These are phyloP conservation scores for Oryza meyeriana DNA, from an alignment of 176 grass and related monocot species.

Conservation along the genomic window DNA sequence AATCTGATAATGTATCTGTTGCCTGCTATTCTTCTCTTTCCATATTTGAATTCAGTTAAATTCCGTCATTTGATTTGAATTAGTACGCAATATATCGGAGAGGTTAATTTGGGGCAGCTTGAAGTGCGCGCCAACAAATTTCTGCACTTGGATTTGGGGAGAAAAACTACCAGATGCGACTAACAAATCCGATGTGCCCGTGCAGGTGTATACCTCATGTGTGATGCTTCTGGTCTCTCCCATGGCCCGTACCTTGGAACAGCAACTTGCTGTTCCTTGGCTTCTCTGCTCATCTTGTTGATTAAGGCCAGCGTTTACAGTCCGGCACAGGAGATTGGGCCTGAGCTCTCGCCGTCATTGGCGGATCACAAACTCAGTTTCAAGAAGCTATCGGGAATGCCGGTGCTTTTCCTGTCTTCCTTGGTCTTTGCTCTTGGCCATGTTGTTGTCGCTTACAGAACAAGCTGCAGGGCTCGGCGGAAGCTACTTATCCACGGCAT, in stretches of 20 bases:
- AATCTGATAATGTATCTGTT: slow-evolving; percentile 18
- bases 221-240: slow-evolving; percentile 59
- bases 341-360: slow-evolving; percentile 69
- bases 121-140: background rate
- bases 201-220: slow-evolving; percentile 86
- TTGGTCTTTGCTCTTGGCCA: slow-evolving; percentile 89
- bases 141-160: background rate
- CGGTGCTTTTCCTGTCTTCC: slow-evolving; percentile 83
- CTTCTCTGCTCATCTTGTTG: slow-evolving; percentile 71
- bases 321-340: slow-evolving; percentile 61
- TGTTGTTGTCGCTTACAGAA: slow-evolving; percentile 82
- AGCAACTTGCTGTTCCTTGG: slow-evolving; percentile 62
- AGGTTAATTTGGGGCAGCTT: background rate
- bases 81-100: background rate
- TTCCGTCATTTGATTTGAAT: background rate
- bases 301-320: slow-evolving; percentile 76
- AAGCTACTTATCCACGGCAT: slow-evolving; percentile 79
- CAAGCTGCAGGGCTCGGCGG: slow-evolving; percentile 76
- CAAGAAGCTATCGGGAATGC: slow-evolving; percentile 83
- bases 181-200: slow-evolving; percentile 28
- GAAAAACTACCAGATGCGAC: background rate
- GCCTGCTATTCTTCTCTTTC: background rate
- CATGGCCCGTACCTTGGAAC: slow-evolving; percentile 81
- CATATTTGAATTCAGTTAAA: slow-evolving; percentile 5
- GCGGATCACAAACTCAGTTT: slow-evolving; percentile 52